These are phyloP conservation scores for Xylaria sp. DNA, from an alignment of 495 filamentous ascomycete genomes.

Conservation along the genomic window DNA sequence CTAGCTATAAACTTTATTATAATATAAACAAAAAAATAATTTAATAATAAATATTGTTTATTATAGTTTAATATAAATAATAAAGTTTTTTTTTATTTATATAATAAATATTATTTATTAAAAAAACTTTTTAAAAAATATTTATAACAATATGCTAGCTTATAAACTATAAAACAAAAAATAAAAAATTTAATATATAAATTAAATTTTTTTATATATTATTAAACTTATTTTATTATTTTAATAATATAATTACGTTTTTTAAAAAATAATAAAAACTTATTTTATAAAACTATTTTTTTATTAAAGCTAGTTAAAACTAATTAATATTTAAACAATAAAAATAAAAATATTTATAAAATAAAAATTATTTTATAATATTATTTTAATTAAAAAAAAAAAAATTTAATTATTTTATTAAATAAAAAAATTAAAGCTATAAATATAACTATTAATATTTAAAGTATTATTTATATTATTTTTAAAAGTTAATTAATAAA, in stretches of 20 bases:
- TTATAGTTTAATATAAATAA: too few relatives aligned
- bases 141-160: background rate
- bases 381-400: background rate
- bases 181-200: background rate
- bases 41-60: too few relatives aligned
- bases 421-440: background rate
- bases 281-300: background rate
- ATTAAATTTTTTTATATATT: background rate
- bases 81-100: too few relatives aligned
- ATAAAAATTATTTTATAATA: background rate
- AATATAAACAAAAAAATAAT: too few relatives aligned
- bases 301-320: background rate
- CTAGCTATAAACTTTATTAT: too few relatives aligned
- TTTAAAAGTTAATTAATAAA: background rate
- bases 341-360: background rate
- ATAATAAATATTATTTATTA: background rate
- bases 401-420: background rate
- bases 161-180: background rate
- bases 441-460: background rate
- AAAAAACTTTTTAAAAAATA: background rate
- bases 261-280: background rate
- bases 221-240: background rate
- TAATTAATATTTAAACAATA: background rate
- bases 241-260: background rate
- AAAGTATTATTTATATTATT: background rate